Percentiles rank a stretch among this genome's conserved stretches.
Conservation (phyloP, 1,139 yeast genomes). For the Pichia norvegensis region DNA sequence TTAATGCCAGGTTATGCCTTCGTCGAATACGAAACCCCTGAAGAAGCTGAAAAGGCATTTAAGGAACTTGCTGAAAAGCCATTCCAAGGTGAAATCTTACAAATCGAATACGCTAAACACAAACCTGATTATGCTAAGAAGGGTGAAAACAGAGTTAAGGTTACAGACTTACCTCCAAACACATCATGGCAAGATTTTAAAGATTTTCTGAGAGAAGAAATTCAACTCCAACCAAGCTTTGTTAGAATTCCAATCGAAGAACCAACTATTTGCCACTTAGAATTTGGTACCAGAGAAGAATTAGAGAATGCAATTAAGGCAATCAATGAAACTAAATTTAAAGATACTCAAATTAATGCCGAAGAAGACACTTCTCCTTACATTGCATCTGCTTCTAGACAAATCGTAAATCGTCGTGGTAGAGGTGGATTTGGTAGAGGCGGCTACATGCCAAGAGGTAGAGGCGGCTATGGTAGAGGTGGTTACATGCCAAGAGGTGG, state of each 20-base stretch:
- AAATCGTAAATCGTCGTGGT: constrained; percentile 38
- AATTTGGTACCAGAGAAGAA: constrained; percentile 69
- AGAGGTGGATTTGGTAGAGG: constrained; percentile 25
- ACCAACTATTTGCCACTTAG: constrained; percentile 63
- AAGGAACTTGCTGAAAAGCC: constrained; percentile 43
- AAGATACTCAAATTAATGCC: constrained; percentile 57
- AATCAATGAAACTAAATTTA: constrained; percentile 64
- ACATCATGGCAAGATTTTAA: constrained; percentile 82
- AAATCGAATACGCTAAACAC: constrained; percentile 62
- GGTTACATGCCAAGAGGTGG: constrained; percentile 26
- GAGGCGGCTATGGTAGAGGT: constrained; percentile 38
- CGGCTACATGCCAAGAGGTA: constrained; percentile 24
- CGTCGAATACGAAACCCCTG: constrained; percentile 60
- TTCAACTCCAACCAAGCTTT: constrained; percentile 58
- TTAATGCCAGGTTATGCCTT: constrained; percentile 72
- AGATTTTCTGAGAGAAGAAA: constrained; percentile 68
- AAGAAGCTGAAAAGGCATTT: constrained; percentile 59
- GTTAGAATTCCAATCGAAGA: constrained; percentile 66
- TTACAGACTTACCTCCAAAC: constrained; percentile 62
- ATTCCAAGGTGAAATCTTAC: constrained; percentile 53
- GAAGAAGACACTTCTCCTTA: constrained; percentile 76
- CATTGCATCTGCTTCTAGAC: constrained; percentile 56
- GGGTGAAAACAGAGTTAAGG: constrained; percentile 66
- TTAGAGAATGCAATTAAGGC: constrained; percentile 60
- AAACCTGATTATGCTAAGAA: constrained; percentile 40